Evolutionary conservation across 1,284 basidiomycete genomes (phyloP), one percentile per base, ranked within the genome.

Genomic region (Jaminaea rosea): DNA sequence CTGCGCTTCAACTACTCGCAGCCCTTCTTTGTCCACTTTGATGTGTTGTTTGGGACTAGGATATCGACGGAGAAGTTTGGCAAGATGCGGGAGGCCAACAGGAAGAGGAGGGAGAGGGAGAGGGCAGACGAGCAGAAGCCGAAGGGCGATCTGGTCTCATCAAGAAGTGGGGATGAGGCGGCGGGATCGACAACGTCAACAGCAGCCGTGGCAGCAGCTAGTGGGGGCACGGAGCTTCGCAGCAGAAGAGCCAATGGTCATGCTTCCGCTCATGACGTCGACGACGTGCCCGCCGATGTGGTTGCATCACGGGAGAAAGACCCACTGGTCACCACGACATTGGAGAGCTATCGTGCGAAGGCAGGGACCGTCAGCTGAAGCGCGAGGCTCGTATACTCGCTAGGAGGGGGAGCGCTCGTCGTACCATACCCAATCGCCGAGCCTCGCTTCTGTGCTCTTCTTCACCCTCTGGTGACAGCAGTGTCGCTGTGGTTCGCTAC

Each of bases 1-100:
- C 88, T 97, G 77, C 94, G 96, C 76, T 86, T 84, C 53, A 98
- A 98, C 75, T 99, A 93, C 73, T 82, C 88, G 17, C 93, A 94
- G 74, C 92, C 91, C 2, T 94, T 90, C 79, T 96, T 79, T 56
- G 58, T 67, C 6, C 66, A 69, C 49, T 70, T 68, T 56, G 62
- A 69, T 74, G 76, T 77, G 4, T 69, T 91, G 24, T 79, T 92
- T 42, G 85, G 86, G 34, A 92, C 88, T 3, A 80, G 86, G 36
- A 84, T 92, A 83, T 71, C 71, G 7, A 62, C 73, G 2, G 63
- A 71, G 5, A 67, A 77, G 53, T 76, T 72, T 50, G 46, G 51
- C 11, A 59, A 57, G 58, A 58, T 71, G 55, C 57, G 58, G 42
- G 58, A 62, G 56, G 47, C 53, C 19, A 46, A 28, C 24, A 42